Percentiles rank a stretch among this genome's conserved stretches.
phyloP scores from a whole-genome alignment of 495 filamentous ascomycete genomes.

The Aspergillus wentii region DNA sequence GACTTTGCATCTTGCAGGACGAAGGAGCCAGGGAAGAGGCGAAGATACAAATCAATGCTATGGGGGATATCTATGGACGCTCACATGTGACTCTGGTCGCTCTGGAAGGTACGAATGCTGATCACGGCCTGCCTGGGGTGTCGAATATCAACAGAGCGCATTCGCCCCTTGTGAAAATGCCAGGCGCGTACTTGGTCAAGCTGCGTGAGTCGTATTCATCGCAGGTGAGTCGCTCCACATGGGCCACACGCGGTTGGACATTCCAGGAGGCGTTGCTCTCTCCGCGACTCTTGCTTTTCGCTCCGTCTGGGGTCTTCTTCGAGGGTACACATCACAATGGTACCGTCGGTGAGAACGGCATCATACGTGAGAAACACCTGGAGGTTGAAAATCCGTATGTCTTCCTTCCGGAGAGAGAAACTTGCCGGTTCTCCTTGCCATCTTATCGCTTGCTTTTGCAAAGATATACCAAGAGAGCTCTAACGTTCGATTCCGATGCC shows the following conservation, averaged over 20 bases:
- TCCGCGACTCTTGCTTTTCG: conserved; percentile 25
- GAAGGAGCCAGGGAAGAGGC: conserved; percentile 4
- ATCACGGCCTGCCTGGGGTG: conserved; percentile 19
- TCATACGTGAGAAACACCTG: conserved; percentile 17
- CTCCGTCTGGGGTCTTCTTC: neutral
- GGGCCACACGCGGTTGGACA: conserved; percentile 36
- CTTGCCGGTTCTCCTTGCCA: too few relatives aligned
- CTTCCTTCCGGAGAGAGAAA: too few relatives aligned
- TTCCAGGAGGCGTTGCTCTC: conserved; percentile 35
- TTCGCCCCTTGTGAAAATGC: too few relatives aligned
- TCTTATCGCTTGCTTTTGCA: too few relatives aligned
- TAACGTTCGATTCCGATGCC: conserved; percentile 16
- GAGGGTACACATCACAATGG: neutral
- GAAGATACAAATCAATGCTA: conserved; percentile 7
- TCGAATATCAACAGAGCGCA: neutral
- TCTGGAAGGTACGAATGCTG: conserved; percentile 10
- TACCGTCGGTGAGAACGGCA: conserved; percentile 18
- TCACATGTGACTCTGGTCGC: conserved; percentile 21
- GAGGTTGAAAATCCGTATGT: neutral
- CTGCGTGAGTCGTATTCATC: neutral
- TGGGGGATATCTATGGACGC: conserved; percentile 21
- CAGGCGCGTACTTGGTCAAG: neutral
- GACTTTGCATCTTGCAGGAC: conserved; percentile 14
- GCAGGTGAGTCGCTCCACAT: conserved; percentile 12
- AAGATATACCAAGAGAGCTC: conserved; percentile 13